phyloP scores from a whole-genome alignment of 805 yeast genomes.

The Sugiyamaella lignohabitans region DNA sequence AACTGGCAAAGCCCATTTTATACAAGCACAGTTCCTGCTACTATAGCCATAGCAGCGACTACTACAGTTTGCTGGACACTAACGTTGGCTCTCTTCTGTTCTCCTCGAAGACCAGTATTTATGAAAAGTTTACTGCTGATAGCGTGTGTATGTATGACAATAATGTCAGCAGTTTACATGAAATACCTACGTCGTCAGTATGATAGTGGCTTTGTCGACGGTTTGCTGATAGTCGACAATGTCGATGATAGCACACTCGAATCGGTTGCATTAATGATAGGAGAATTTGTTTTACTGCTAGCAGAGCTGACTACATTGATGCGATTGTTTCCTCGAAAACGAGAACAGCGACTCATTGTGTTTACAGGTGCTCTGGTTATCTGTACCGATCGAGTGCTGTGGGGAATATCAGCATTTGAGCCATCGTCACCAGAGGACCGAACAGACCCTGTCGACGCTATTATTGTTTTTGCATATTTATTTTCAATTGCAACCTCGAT shows the following conservation, averaged over 20 bases:
- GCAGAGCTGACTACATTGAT: slow-evolving; percentile 17
- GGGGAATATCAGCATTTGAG: slow-evolving; percentile 11
- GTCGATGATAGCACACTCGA: slow-evolving; percentile 2
- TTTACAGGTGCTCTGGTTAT: slow-evolving; percentile 15
- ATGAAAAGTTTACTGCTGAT: slow-evolving; percentile 6
- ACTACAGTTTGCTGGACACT: slow-evolving; percentile 14
- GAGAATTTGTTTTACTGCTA: slow-evolving; percentile 9
- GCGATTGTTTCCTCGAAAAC: slow-evolving; percentile 17
- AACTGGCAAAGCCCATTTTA: slow-evolving; percentile 15
- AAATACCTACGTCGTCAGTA: slow-evolving; percentile 2
- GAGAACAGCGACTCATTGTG: slow-evolving; percentile 16
- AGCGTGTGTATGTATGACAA: slow-evolving; percentile 10
- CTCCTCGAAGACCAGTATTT: slow-evolving; percentile 13
- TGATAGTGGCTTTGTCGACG: slow-evolving; percentile 15
- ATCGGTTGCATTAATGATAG: slow-evolving; percentile 5
- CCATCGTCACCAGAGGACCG: slow-evolving; percentile 12
- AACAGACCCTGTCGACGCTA: slow-evolving; percentile 17
- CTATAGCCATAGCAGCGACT: slow-evolving; percentile 10
- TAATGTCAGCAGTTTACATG: slow-evolving; percentile 10
- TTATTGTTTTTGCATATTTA: slow-evolving; percentile 21
- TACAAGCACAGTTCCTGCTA: slow-evolving; percentile 9
- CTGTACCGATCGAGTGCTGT: slow-evolving; percentile 8
- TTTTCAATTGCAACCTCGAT: slow-evolving; percentile 21
- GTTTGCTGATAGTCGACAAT: slow-evolving; percentile 10
- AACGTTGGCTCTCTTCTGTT: slow-evolving; percentile 10